Base-by-base conservation (phyloP, 495 filamentous ascomycete genomes). In the Neurospora sp. region DNA sequence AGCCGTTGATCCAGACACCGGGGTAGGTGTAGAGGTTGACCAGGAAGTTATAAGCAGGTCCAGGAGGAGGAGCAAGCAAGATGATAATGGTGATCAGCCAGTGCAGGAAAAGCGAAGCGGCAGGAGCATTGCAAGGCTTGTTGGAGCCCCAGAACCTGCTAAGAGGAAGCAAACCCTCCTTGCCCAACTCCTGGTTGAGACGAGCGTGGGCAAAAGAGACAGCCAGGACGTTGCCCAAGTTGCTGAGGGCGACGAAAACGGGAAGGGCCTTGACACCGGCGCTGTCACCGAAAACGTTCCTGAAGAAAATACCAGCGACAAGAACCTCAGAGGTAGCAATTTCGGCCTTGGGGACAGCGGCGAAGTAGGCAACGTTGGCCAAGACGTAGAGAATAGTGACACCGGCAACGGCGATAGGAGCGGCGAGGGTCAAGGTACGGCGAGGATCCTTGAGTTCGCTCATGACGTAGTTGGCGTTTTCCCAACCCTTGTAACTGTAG, bases 121-220 rank as follows among this genome's bases (percentile, higher is more conserved):
- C 80, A 6, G 83, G 85, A 1, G 83, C 81, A 70, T 89, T 87
- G 68, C 83, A 88, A 1, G 89, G 89, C 77, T 85, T 87, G 77
- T 90, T 90, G 41, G 86, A 89, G 37, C 72, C 74, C 22, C 90
- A 82, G 18, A 86, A 74, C 8, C 78, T 78, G 16, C 88, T 83
- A 74, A 82, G 89, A 1, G 90, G 90, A 4, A 92, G 80, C 71
- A 92, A 85, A 0, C 90, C 90, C 78, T 91, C 88, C 42, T 86
- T 85, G 35, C 89, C 90, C 12, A 92, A 85, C 79, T 92, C 90
- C 80, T 91, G 88, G 74, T 91, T 92, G 27, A 92, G 79, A 4
- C 90, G 86, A 5, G 90, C 87, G 82, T 92, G 79, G 1, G 82
- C 83, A 69, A 84, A 84, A 70, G 78, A 78, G 38, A 81, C 81